Evolutionary conservation across 116 monocot species (phyloP).

Genomic region (Posidonia oceanica): DNA sequence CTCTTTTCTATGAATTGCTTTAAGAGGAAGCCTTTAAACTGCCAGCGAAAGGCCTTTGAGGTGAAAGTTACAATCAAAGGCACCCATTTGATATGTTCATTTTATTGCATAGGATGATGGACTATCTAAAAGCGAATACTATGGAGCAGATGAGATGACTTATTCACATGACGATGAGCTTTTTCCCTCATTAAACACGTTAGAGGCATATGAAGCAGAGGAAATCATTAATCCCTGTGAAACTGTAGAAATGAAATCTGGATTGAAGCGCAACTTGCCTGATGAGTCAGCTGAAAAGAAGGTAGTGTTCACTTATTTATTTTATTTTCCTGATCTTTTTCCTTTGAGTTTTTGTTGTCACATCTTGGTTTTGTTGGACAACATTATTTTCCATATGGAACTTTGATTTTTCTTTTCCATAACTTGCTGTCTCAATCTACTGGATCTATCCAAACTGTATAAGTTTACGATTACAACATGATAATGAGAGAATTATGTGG

Average conservation of each 20-base stretch:
- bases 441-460: no score
- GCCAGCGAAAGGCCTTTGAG: neutral
- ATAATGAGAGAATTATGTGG: no score
- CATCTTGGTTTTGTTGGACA: neutral
- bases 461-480: no score
- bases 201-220: constrained; percentile 24
- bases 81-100: neutral
- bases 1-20: constrained; percentile 1
- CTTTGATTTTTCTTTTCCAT: no score
- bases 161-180: constrained; percentile 69
- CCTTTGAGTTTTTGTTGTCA: neutral
- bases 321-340: neutral
- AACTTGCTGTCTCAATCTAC: no score
- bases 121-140: constrained; percentile 17
- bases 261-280: constrained; percentile 34
- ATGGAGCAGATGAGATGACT: constrained; percentile 76
- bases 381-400: no score
- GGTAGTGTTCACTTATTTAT: constrained; percentile 19
- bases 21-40: neutral
- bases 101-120: constrained; percentile 27
- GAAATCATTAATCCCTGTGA: constrained; percentile 21
- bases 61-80: constrained; percentile 2
- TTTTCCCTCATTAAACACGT: constrained; percentile 29
- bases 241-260: constrained; percentile 28
- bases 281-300: constrained; percentile 64